A percentile compares a stretch with the other conserved stretches of the same genome.
Conservation (phyloP, 164 flowering plant genomes). For the Hamamelis virginiana region DNA sequence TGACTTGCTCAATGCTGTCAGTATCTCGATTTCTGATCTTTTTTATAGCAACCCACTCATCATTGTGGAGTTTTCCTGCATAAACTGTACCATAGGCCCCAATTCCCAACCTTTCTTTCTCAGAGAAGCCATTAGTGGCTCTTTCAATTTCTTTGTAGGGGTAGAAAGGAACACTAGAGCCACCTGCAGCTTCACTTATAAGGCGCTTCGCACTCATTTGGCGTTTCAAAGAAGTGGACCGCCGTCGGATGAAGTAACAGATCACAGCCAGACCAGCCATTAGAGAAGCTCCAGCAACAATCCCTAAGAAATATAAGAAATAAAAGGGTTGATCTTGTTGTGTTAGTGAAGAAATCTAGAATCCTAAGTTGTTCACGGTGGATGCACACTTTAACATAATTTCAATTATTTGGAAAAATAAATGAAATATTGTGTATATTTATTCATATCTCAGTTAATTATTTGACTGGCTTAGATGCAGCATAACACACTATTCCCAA, state of each 20-base stretch:
- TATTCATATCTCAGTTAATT: not conserved
- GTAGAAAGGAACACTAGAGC: constrained; percentile 45
- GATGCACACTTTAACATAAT: not conserved
- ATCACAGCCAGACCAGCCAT: constrained; percentile 32
- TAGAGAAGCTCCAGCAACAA: constrained; percentile 45
- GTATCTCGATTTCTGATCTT: constrained; percentile 50
- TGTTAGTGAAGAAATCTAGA: not conserved
- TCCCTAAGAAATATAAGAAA: constrained; percentile 42
- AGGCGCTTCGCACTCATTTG: constrained; percentile 45
- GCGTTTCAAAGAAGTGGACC: constrained; percentile 31
- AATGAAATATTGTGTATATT: not conserved
- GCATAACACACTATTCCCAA: too few species aligned
- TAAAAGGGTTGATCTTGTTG: not conserved
- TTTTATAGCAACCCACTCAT: constrained; percentile 64
- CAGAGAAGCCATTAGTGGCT: constrained; percentile 58
- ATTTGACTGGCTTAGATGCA: too few species aligned
- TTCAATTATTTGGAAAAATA: not conserved
- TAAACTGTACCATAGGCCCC: constrained; percentile 81
- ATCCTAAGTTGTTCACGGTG: not conserved
- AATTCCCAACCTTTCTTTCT: constrained; percentile 61
- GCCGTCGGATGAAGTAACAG: constrained; percentile 33
- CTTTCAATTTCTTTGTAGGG: constrained; percentile 64
- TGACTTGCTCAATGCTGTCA: constrained; percentile 63
- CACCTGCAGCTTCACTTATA: constrained; percentile 54
- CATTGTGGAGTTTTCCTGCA: constrained; percentile 53